Conservation (phyloP, 768 basidiomycete species). For the Lyophyllum atratum region DNA sequence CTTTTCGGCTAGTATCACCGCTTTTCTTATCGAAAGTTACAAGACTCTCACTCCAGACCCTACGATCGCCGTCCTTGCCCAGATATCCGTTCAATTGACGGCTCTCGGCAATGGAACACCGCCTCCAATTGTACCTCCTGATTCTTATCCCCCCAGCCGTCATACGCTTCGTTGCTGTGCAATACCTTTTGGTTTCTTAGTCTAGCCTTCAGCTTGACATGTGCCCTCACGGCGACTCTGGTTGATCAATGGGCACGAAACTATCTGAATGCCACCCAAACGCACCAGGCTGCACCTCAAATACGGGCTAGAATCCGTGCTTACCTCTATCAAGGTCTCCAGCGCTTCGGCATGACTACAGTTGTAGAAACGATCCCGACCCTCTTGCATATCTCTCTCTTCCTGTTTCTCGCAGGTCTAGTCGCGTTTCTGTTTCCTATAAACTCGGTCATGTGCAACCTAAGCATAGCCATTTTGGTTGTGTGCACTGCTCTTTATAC, state of each 20-base stretch:
- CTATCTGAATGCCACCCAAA: constrained; percentile 33
- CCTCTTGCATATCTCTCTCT: constrained; percentile 48
- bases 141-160: constrained; percentile 21
- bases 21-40: constrained; percentile 24
- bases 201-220: constrained; percentile 40
- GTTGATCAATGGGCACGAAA: constrained; percentile 50
- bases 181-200: constrained; percentile 49
- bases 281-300: constrained; percentile 30
- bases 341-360: constrained; percentile 34
- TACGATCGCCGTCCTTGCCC: constrained; percentile 8
- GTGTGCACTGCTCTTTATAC: constrained; percentile 30
- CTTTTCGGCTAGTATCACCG: constrained; percentile 23
- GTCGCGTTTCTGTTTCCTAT: constrained; percentile 41
- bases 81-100: constrained; percentile 14
- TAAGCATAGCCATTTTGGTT: constrained; percentile 30
- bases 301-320: constrained; percentile 42
- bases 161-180: constrained; percentile 31
- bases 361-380: constrained; percentile 39
- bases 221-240: constrained; percentile 34
- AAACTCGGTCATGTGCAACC: constrained; percentile 29
- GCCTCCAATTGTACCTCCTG: not conserved
- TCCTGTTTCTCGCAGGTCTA: constrained; percentile 51
- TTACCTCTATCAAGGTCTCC: constrained; percentile 40
- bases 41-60: constrained; percentile 12
- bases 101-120: constrained; percentile 11